These are phyloP conservation scores for Ambrosia trifida DNA, from an alignment of 129 eudicot genomes.

Conservation along the genomic window DNA sequence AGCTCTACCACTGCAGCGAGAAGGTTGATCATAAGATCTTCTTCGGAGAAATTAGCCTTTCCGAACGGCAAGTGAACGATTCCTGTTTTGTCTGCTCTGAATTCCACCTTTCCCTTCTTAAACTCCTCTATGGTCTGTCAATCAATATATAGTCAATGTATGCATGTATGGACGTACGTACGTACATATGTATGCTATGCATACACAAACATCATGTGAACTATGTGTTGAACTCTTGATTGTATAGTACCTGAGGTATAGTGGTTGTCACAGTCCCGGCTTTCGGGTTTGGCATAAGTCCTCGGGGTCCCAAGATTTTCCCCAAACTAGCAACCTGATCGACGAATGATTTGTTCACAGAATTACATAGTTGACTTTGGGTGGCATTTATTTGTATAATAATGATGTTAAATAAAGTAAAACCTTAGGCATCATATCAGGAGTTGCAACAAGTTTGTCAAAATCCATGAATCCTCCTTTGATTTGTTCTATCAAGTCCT, in stretches of 20 bases:
- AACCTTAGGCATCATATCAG: conserved; percentile 99
- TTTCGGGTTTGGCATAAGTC: conserved; percentile 98
- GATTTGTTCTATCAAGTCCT: conserved; percentile 84
- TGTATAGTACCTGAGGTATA: conserved; percentile 65
- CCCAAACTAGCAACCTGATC: conserved; percentile 87
- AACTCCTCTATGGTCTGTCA: conserved; percentile 86
- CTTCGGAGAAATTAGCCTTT: conserved; percentile 79
- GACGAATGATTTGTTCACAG: background rate
- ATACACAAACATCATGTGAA: background rate
- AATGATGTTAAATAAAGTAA: background rate
- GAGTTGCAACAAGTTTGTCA: conserved; percentile 91
- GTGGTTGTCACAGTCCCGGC: conserved; percentile 94
- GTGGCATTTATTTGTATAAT: background rate
- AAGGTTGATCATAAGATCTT: conserved; percentile 70
- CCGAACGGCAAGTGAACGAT: conserved; percentile 94
- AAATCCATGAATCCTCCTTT: conserved; percentile 95
- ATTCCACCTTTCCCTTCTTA: conserved; percentile 92
- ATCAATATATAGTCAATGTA: conserved; percentile 3
- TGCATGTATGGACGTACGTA: background rate
- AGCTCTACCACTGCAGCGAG: conserved; percentile 76
- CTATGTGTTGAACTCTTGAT: background rate
- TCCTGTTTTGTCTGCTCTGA: conserved; percentile 92
- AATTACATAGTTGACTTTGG: background rate
- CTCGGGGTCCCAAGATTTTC: conserved; percentile 90
- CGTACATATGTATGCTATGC: too few species aligned